These are phyloP conservation scores for Spergularia marina DNA, from an alignment of 148 eudicot species.

Conservation along the genomic window DNA sequence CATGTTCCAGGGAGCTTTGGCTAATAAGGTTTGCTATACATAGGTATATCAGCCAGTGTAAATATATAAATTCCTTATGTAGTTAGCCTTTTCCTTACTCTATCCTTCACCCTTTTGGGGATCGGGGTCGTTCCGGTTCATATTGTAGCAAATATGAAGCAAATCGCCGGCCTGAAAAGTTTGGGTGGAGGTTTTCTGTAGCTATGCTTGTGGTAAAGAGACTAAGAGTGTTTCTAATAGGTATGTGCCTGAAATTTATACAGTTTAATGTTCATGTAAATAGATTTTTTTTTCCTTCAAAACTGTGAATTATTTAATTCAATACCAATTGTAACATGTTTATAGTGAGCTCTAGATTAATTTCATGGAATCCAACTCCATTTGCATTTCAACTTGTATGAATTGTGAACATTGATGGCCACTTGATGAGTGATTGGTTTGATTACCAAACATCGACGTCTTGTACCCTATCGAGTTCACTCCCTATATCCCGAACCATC, in stretches of 20 bases:
- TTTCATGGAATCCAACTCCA: not conserved
- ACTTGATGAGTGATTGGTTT: no score
- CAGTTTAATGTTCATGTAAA: not conserved
- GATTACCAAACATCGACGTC: no score
- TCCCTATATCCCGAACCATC: no score
- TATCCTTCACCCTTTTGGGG: not conserved
- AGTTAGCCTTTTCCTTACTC: not conserved
- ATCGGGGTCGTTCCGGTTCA: not conserved
- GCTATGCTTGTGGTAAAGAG: conserved; percentile 1
- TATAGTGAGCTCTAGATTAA: not conserved
- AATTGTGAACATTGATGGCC: no score
- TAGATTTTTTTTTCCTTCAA: not conserved
- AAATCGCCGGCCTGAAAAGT: no score
- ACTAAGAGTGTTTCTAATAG: not conserved
- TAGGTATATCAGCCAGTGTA: conserved; percentile 50
- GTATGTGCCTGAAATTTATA: not conserved
- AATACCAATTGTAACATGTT: conserved; percentile 8
- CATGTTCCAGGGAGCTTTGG: conserved; percentile 57
- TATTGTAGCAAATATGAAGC: not conserved
- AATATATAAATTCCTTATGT: conserved; percentile 37
- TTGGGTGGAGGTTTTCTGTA: not conserved
- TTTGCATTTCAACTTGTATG: no score
- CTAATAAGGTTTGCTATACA: conserved; percentile 57
- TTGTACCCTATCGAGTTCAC: no score
- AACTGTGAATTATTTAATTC: conserved; percentile 3